Evolutionary conservation across 208 protist genomes (phyloP).

Genomic region (Trypanosoma conorhini): DNA sequence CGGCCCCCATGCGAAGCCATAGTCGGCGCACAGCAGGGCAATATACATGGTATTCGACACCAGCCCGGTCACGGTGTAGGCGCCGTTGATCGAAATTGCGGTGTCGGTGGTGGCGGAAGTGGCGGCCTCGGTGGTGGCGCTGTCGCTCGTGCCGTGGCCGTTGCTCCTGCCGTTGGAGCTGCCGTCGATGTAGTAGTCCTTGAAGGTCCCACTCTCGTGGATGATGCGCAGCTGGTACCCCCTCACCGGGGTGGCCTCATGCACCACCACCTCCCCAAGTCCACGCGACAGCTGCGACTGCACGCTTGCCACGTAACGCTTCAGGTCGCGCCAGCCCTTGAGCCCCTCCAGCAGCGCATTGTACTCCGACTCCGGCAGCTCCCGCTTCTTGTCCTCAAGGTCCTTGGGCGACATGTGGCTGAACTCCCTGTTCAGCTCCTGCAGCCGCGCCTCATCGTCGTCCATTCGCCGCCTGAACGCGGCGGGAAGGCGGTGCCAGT

Average conservation of each 20-base stretch:
- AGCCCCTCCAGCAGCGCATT: conserved; percentile 41
- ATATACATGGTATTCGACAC: conserved; percentile 87
- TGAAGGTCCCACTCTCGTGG: conserved; percentile 58
- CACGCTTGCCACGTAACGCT: conserved; percentile 28
- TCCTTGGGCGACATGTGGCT: conserved; percentile 51
- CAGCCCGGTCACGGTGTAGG: conserved; percentile 76
- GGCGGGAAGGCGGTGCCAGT: conserved; percentile 71
- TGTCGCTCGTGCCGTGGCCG: background rate
- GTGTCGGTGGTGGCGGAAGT: background rate
- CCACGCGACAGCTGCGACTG: conserved; percentile 45
- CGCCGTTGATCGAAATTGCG: background rate
- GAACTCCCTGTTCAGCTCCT: conserved; percentile 40
- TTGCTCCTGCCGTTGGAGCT: background rate
- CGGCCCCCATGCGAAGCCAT: conserved; percentile 73
- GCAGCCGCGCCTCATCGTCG: conserved; percentile 39
- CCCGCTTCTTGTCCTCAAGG: conserved; percentile 49
- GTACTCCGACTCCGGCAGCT: conserved; percentile 49
- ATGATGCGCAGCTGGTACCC: conserved; percentile 82
- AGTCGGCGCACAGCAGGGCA: conserved; percentile 77
- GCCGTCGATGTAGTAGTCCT: conserved; percentile 44
- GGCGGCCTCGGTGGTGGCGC: conserved; percentile 5
- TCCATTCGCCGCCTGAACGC: conserved; percentile 26
- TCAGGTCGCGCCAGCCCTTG: conserved; percentile 43
- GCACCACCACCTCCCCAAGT: conserved; percentile 49
- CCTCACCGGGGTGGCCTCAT: conserved; percentile 54